Evolutionary conservation across 2,329 filamentous ascomycete species (phyloP), one percentile per base, ranked within the genome.

Genomic region (Sphaerulina populicola): DNA sequence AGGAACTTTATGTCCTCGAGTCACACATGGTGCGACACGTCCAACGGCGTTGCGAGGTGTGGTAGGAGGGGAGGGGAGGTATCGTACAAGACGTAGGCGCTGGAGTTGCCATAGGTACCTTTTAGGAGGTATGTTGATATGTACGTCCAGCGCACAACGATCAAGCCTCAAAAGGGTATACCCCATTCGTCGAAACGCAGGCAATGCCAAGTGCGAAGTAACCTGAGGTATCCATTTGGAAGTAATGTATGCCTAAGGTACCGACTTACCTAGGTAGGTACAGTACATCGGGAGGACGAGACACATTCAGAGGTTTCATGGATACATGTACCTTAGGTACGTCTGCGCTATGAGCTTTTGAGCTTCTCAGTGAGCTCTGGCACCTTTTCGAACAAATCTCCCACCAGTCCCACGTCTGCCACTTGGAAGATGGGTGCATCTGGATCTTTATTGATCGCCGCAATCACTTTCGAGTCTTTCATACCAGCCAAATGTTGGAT

Each of bases 401-500:
- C 91, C 4, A 98, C 91, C 47, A 98, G 75, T 10, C 93, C 93
- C 48, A 97, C 89, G 71, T 98, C 93, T 4, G 93, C 93, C 53
- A 98, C 82, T 72, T 98, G 93, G 78, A 98, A 98, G 62, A 98
- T 98, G 29, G 93, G 93, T 51, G 93, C 93, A 71, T 98, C 93
- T 4, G 83, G 76, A 66, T 98, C 93, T 76, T 98, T 98, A 78
- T 98, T 98, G 67, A 98, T 97, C 11, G 88, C 88, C 18, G 91
- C 93, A 73, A 98, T 98, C 53, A 98, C 93, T 76, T 98, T 98
- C 76, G 89, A 96, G 68, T 98, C 93, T 79, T 98, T 98, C 93
- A 98, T 98, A 67, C 93, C 93, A 30, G 93, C 93, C 72, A 98
- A 72, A 76, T 98, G 93, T 74, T 98, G 93, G 62, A 98, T 98